Conservation (phyloP, 2,329 filamentous ascomycete genomes). For the Trichoderma harzianum region DNA sequence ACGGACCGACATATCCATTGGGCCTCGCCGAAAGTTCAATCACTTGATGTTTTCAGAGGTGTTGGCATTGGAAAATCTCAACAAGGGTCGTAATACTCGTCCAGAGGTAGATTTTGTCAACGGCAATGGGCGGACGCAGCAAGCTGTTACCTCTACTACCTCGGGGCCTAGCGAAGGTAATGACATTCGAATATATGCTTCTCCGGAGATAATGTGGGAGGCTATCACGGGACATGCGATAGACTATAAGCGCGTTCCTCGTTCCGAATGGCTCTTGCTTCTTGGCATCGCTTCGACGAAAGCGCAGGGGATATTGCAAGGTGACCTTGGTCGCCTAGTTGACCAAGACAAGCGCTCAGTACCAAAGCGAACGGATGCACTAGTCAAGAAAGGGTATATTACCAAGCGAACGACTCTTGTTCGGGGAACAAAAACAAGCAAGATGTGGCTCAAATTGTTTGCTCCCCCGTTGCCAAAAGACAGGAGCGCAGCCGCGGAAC, state of each 20-base stretch:
- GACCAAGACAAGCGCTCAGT: conserved; percentile 63
- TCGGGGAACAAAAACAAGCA: conserved; percentile 59
- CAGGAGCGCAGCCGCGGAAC: conserved; percentile 25
- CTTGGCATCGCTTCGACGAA: conserved; percentile 55
- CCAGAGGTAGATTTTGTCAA: neutral
- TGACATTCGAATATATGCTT: conserved; percentile 42
- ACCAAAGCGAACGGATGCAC: conserved; percentile 57
- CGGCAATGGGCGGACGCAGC: neutral
- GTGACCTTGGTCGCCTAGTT: conserved; percentile 55
- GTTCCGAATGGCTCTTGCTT: conserved; percentile 57
- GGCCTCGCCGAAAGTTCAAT: conserved; percentile 32
- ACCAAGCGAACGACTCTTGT: conserved; percentile 58
- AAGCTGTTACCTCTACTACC: neutral
- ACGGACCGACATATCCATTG: conserved; percentile 37
- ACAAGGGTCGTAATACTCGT: neutral
- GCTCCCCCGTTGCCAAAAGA: conserved; percentile 45
- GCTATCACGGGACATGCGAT: conserved; percentile 56
- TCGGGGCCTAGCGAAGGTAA: neutral
- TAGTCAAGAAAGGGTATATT: conserved; percentile 60
- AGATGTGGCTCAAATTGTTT: conserved; percentile 57
- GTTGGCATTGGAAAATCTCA: neutral
- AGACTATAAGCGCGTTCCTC: conserved; percentile 56
- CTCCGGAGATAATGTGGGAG: conserved; percentile 57
- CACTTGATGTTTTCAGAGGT: conserved; percentile 34
- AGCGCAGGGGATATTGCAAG: conserved; percentile 56